Percentiles rank a stretch among this genome's conserved stretches.
phyloP scores from a whole-genome alignment of 2,329 filamentous ascomycete genomes.

The Colletotrichum noveboracense region DNA sequence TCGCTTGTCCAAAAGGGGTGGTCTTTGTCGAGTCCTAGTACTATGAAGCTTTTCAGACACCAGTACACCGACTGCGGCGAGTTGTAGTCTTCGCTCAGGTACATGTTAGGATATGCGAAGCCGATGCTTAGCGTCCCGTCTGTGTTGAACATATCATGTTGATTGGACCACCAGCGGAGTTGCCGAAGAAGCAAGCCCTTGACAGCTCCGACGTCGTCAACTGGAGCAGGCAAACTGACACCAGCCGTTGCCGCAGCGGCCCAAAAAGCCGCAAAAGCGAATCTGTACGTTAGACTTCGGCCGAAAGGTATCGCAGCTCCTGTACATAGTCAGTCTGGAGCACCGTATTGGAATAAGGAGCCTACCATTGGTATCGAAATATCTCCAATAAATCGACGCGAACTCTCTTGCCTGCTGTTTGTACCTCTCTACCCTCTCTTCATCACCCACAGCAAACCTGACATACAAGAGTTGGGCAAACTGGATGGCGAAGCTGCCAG shows the following conservation, averaged over 20 bases:
- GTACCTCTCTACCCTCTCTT: slow-evolving; percentile 36
- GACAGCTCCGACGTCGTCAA: slow-evolving; percentile 34
- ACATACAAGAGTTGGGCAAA: slow-evolving; percentile 47
- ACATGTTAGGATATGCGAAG: slow-evolving; percentile 43
- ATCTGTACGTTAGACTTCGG: slow-evolving; percentile 49
- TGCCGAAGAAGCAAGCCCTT: slow-evolving; percentile 49
- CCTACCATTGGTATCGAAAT: slow-evolving; percentile 44
- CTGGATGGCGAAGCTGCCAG: slow-evolving; percentile 51
- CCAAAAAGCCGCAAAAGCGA: slow-evolving; percentile 48
- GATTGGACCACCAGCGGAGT: slow-evolving; percentile 45
- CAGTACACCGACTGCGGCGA: slow-evolving; percentile 55
- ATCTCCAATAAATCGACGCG: slow-evolving; percentile 42
- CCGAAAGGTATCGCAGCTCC: slow-evolving; percentile 53
- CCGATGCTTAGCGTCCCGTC: slow-evolving; percentile 49
- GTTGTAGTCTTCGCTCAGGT: slow-evolving; percentile 55
- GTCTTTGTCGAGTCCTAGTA: slow-evolving; percentile 32
- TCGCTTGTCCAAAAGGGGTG: slow-evolving; percentile 45
- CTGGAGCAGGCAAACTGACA: slow-evolving; percentile 35
- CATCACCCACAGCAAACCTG: slow-evolving; percentile 39
- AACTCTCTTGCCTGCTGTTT: slow-evolving; percentile 39
- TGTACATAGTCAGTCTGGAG: slow-evolving; percentile 18
- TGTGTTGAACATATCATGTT: slow-evolving; percentile 42
- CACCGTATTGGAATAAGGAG: neutral
- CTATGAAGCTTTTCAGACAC: slow-evolving; percentile 49
- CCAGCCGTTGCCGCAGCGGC: slow-evolving; percentile 42